Conservation (phyloP, 2,329 filamentous ascomycete species). For the Myotisia sp. region DNA sequence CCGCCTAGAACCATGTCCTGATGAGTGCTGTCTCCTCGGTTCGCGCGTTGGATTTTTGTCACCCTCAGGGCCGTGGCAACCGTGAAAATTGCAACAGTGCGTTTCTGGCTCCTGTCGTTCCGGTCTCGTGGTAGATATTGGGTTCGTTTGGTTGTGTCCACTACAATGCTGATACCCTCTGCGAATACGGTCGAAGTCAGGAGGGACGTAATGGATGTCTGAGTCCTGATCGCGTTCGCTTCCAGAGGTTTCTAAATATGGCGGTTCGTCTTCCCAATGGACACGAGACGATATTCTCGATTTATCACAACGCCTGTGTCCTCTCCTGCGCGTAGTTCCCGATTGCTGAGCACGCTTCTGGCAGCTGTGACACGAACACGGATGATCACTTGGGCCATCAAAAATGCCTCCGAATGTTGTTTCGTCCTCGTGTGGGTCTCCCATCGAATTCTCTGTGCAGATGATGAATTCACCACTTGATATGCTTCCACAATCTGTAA, state of each 20-base stretch:
- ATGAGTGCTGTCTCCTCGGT: not conserved
- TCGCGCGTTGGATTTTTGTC: too few species aligned
- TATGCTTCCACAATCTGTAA: constrained; percentile 3
- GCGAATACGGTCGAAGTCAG: not conserved
- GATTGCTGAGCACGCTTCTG: not conserved
- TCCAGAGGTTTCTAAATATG: not conserved
- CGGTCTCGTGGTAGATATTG: not conserved
- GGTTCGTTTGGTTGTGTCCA: not conserved
- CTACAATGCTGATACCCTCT: constrained; percentile 1
- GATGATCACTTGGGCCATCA: constrained; percentile 7
- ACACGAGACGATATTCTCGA: not conserved
- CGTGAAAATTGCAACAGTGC: constrained; percentile 1
- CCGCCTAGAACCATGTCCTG: not conserved
- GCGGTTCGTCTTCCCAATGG: constrained; percentile 1
- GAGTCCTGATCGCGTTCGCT: not conserved
- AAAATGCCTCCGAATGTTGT: constrained; percentile 9
- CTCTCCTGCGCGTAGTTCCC: not conserved
- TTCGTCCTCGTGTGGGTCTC: constrained; percentile 1
- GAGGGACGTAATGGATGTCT: not conserved
- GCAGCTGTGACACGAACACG: not conserved
- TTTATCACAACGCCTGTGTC: not conserved
- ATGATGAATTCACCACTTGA: constrained; percentile 4
- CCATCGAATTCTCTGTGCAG: not conserved
- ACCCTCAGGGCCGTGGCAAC: too few species aligned
- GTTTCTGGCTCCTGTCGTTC: constrained; percentile 1